Percentiles rank a stretch among this genome's conserved stretches.
phyloP scores from a whole-genome alignment of 1,139 yeast species.

The Yamadazyma sp. region DNA sequence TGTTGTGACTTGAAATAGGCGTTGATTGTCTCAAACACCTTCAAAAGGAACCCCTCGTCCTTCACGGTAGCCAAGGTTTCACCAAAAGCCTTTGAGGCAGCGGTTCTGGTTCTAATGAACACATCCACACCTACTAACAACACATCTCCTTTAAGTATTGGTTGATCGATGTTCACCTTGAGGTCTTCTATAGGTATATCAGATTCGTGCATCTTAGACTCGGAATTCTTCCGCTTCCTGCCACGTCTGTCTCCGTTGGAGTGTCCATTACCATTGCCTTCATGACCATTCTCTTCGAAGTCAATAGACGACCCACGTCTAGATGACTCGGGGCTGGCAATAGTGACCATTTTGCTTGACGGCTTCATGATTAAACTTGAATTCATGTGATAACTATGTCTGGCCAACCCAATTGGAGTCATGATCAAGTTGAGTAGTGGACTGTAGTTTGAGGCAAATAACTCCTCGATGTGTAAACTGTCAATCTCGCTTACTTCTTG shows the following conservation, averaged over 20 bases:
- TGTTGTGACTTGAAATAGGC: constrained; percentile 56
- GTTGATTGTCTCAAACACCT: constrained; percentile 40
- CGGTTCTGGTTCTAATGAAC: constrained; percentile 71
- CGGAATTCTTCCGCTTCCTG: constrained; percentile 34
- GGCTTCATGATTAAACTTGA: constrained; percentile 73
- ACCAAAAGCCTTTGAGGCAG: constrained; percentile 79
- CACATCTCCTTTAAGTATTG: constrained; percentile 89
- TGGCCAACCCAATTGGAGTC: constrained; percentile 94
- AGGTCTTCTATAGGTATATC: constrained; percentile 62
- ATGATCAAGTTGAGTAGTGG: constrained; percentile 70
- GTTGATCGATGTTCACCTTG: constrained; percentile 85
- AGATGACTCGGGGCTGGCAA: constrained; percentile 17
- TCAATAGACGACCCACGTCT: constrained; percentile 19
- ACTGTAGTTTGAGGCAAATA: constrained; percentile 53
- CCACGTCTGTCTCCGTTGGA: constrained; percentile 23
- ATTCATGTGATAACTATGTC: constrained; percentile 86
- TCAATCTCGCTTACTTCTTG: constrained; percentile 38
- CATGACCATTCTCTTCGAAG: constrained; percentile 15
- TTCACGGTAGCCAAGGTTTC: constrained; percentile 58
- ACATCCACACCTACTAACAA: constrained; percentile 77
- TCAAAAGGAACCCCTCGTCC: constrained; percentile 33
- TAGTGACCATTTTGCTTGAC: constrained; percentile 57
- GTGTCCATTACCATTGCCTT: constrained; percentile 9
- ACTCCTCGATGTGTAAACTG: constrained; percentile 42
- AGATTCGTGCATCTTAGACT: constrained; percentile 17